These are phyloP conservation scores for Russula sp. DNA, from an alignment of 768 basidiomycete genomes.

Conservation along the genomic window DNA sequence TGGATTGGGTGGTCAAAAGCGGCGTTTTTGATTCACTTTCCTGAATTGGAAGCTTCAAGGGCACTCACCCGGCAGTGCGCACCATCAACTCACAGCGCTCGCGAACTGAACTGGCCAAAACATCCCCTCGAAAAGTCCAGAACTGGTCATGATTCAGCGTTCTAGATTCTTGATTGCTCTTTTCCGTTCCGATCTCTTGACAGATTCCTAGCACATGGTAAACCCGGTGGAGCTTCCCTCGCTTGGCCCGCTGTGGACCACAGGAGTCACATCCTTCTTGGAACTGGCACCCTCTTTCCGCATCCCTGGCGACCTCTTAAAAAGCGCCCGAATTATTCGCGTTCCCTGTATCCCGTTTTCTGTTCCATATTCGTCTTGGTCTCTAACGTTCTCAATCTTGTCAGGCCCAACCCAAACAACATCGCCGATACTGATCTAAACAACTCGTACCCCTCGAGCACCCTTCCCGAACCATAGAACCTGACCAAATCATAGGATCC, in stretches of 20 bases:
- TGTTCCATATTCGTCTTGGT: constrained; percentile 13
- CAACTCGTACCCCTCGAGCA: not conserved
- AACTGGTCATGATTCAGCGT: not conserved
- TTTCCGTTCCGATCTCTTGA: not conserved
- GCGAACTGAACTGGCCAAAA: not conserved
- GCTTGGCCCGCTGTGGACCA: not conserved
- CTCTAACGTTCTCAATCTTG: not conserved
- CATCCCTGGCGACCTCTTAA: not conserved
- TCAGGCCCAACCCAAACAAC: not conserved
- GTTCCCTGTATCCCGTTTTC: not conserved
- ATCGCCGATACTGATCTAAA: constrained; percentile 2
- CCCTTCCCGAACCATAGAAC: constrained; percentile 13
- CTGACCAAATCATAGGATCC: constrained; percentile 29
- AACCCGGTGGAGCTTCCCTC: constrained; percentile 8
- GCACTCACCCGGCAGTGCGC: not conserved
- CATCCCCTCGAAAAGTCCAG: constrained; percentile 4
- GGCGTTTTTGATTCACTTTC: constrained; percentile 14
- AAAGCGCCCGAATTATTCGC: constrained; percentile 3
- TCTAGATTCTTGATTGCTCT: constrained; percentile 6
- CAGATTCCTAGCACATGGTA: constrained; percentile 2
- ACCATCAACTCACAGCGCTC: not conserved
- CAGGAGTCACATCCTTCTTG: not conserved
- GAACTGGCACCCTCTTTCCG: constrained; percentile 12
- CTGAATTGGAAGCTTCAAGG: constrained; percentile 15
- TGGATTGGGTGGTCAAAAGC: not conserved